Evolutionary conservation across 2,329 filamentous ascomycete species (phyloP), one percentile per base, ranked within the genome.

Genomic region (Stagonosporopsis vannaccii): DNA sequence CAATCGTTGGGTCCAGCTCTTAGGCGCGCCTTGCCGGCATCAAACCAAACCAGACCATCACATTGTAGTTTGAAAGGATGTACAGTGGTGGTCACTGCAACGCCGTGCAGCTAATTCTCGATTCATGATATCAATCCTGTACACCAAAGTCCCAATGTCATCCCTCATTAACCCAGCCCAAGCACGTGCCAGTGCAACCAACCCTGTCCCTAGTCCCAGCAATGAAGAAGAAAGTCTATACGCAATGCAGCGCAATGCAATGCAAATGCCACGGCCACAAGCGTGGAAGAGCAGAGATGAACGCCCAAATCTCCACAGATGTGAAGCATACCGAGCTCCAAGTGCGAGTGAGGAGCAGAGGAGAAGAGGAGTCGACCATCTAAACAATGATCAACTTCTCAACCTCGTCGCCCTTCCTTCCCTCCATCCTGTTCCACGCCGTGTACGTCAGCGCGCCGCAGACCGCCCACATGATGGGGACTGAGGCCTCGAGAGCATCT

Each of bases 381-480:
- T 54, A 69, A 26, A 69, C 63, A 30, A 69, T 62, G 12, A 69
- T 59, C 19, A 68, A 51, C 65, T 70, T 75, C 63, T 74, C 70
- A 2, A 74, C 70, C 42, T 72, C 53, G 22, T 51, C 61, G 0
- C 63, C 67, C 9, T 22, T 61, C 23, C 62, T 61, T 50, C 71
- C 70, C 25, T 64, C 69, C 55, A 70, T 65, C 22, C 72, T 63
- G 58, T 68, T 70, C 65, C 66, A 75, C 3, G 68, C 69, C 6
- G 66, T 59, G 56, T 56, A 70, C 30, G 63, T 64, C 30, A 71
- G 51, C 6, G 52, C 69, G 17, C 69, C 72, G 46, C 65, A 71
- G 3, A 68, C 46, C 12, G 59, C 65, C 71, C 72, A 75, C 60
- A 73, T 63, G 19, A 71, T 42, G 19, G 72, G 72, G 8, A 75